Base-by-base conservation (phyloP, 768 basidiomycete genomes). In the Collybiopsis confluens region DNA sequence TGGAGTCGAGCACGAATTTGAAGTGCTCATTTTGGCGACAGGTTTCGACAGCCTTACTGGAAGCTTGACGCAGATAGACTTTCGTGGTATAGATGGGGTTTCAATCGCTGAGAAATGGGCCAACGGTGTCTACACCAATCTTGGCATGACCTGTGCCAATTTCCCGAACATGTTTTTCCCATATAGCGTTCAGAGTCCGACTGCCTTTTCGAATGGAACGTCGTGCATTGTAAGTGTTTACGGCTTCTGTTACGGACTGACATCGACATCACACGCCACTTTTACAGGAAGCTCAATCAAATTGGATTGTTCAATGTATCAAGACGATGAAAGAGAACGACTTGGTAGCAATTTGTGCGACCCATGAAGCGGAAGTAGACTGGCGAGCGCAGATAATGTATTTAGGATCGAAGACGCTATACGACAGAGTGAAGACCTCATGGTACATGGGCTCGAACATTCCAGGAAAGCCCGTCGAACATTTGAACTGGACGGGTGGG, bases 231-330 rank as follows among this genome's bases (percentile, higher is more conserved):
- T 53, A n/a, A 3, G 52, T 36, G n/a, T 13, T 21, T 20, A 4
- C 23, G 8, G 5, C 26, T 8, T 30, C 28, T 45, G 24, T 13
- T 23, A 10, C 28, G 28, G 15, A 28, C 18, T 49, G 1, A 20
- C 4, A 10, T 20, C 15, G 38, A 28, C 11, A 3, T 2, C 42
- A 38, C 5, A 40, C 24, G 4, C 33, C 40, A 21, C 7, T 13
- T 18, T n/a, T 21, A 41, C 35, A 66, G 65, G 64, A 66, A 54
- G 42, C 62, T 16, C 65, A 66, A 59, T 52, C 61, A n/a, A 55
- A 60, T 30, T 66, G 65, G 65, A 58, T 66, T 30, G 48, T 59
- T 30, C 43, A 61, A 28, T 66, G 59, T 35, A 54, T 65, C 21
- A 52, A 37, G 18, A n/a, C 57, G 45, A 58, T 60, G 54, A 57